Percentiles rank a stretch among this genome's conserved stretches.
These are phyloP conservation scores for Nannochloropsis granulata DNA, from an alignment of 108 stramenopile species.

Conservation along the genomic window DNA sequence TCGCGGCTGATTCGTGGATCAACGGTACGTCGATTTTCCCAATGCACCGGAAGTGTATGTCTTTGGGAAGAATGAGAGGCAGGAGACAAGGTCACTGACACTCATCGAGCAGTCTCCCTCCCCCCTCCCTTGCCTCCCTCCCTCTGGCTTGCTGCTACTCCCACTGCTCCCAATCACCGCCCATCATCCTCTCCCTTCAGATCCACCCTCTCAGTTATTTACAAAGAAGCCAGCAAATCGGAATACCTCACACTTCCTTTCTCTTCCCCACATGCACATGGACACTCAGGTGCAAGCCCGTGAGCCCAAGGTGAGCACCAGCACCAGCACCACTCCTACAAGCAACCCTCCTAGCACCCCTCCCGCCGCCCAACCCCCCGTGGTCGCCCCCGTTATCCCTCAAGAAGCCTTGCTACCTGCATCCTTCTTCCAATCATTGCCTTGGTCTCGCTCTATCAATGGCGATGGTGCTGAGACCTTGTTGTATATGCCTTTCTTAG, in stretches of 20 bases:
- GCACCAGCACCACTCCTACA: neutral
- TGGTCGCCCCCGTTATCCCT: neutral
- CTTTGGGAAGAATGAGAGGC: no score
- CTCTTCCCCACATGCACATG: no score
- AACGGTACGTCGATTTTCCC: neutral
- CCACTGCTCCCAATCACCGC: no score
- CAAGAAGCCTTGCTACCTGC: neutral
- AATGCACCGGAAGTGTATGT: no score
- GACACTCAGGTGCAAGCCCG: neutral
- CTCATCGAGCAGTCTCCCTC: no score
- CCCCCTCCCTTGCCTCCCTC: no score
- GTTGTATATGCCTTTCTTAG: conserved; percentile 24
- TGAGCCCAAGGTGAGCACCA: neutral
- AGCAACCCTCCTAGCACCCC: neutral
- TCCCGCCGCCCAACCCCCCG: neutral
- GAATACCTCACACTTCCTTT: no score
- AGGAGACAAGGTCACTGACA: no score
- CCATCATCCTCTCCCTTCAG: no score
- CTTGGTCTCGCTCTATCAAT: neutral
- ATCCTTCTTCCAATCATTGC: neutral
- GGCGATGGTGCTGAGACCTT: neutral
- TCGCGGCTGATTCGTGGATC: neutral
- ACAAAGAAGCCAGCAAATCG: no score
- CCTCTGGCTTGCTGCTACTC: no score
- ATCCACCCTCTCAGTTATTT: no score